phyloP scores from a whole-genome alignment of 2,329 filamentous ascomycete species.

The Nemania abortiva region DNA sequence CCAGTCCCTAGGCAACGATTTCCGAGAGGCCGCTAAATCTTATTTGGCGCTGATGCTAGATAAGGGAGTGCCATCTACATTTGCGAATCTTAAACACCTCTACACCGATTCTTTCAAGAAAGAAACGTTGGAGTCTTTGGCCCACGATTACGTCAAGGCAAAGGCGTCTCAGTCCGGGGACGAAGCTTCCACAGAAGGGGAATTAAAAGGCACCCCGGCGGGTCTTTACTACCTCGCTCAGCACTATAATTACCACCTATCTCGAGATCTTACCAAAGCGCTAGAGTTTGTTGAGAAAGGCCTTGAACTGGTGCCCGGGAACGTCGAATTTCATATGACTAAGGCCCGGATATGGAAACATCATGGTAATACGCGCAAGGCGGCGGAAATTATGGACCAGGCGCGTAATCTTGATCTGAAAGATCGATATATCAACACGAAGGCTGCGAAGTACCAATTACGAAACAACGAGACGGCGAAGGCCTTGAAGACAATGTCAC shows the following conservation, averaged over 20 bases:
- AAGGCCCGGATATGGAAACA: constrained; percentile 97
- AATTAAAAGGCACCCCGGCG: constrained; percentile 76
- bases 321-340: constrained; percentile 93
- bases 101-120: constrained; percentile 85
- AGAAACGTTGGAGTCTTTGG: constrained; percentile 78
- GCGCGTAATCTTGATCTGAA: constrained; percentile 87
- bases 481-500: constrained; percentile 87
- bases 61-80: constrained; percentile 94
- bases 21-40: constrained; percentile 78
- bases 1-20: constrained; percentile 73
- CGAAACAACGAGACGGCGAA: constrained; percentile 91
- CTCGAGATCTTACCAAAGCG: constrained; percentile 85
- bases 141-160: constrained; percentile 80
- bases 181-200: constrained; percentile 60
- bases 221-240: constrained; percentile 94
- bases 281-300: constrained; percentile 85
- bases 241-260: constrained; percentile 94
- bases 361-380: constrained; percentile 80
- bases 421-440: constrained; percentile 98
- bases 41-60: constrained; percentile 89
- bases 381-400: constrained; percentile 87
- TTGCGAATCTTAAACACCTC: constrained; percentile 94
- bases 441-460: constrained; percentile 95
- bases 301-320: constrained; percentile 81
- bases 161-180: constrained; percentile 56